Percentiles rank a stretch among this genome's conserved stretches.
Conservation (phyloP, 345 rosid species). For the Populus nigra region DNA sequence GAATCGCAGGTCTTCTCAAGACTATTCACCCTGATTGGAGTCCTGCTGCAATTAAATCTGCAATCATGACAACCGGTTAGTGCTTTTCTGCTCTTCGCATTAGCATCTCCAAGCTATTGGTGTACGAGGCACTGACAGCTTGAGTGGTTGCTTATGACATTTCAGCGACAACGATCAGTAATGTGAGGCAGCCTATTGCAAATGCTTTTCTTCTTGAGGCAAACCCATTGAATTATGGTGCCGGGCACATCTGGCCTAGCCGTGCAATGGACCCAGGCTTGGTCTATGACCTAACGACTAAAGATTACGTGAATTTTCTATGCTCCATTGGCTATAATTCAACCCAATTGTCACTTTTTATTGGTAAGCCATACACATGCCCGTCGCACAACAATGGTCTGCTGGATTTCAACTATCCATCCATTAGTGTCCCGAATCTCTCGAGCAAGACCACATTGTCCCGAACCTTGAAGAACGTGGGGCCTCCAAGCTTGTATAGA, state of each 20-base stretch:
- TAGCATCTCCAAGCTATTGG: too few species aligned
- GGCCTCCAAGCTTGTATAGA: constrained; percentile 14
- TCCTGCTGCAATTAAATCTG: constrained; percentile 24
- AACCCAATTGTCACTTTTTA: constrained; percentile 3
- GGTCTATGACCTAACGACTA: constrained; percentile 16
- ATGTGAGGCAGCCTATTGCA: not conserved
- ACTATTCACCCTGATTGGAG: constrained; percentile 23
- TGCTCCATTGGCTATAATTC: constrained; percentile 19
- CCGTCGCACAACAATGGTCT: not conserved
- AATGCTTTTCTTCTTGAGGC: not conserved
- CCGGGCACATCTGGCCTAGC: constrained; percentile 18
- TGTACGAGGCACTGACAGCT: too few species aligned
- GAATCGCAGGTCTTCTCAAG: constrained; percentile 22
- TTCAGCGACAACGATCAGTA: too few species aligned
- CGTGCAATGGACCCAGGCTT: constrained; percentile 22
- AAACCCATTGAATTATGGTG: constrained; percentile 13
- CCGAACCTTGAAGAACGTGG: constrained; percentile 20
- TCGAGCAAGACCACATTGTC: constrained; percentile 6
- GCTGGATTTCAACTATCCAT: constrained; percentile 21
- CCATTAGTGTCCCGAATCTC: constrained; percentile 14
- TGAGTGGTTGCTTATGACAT: too few species aligned
- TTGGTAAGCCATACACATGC: constrained; percentile 1
- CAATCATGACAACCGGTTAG: constrained; percentile 26
- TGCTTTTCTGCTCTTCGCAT: too few species aligned
- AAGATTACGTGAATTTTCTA: constrained; percentile 20